These are phyloP conservation scores for Leishmania tropica DNA, from an alignment of 208 protist genomes.

Conservation along the genomic window DNA sequence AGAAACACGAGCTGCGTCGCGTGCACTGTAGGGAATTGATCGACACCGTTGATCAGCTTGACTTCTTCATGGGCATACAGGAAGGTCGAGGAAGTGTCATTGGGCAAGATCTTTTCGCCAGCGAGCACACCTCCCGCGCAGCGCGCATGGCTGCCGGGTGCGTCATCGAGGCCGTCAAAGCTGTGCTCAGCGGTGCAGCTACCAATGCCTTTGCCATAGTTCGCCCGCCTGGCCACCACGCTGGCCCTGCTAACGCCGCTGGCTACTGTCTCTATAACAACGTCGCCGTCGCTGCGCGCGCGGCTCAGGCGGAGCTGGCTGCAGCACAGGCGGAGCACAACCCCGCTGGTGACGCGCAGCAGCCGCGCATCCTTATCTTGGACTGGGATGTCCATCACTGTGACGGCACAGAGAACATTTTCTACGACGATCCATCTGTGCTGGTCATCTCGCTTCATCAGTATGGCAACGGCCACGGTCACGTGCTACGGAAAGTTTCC, in stretches of 20 bases:
- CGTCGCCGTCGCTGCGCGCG: conserved; percentile 87
- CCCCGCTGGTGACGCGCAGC: background rate
- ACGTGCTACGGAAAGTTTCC: conserved; percentile 64
- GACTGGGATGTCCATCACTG: conserved; percentile 97
- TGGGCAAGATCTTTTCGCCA: conserved; percentile 82
- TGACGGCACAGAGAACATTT: conserved; percentile 94
- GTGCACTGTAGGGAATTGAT: conserved; percentile 75
- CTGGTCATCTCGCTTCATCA: conserved; percentile 95
- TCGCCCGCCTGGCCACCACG: conserved; percentile 91
- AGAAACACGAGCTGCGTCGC: conserved; percentile 70
- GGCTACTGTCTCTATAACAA: conserved; percentile 95
- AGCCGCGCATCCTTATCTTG: conserved; percentile 86
- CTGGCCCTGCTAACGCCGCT: conserved; percentile 41
- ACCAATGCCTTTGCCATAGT: conserved; percentile 88
- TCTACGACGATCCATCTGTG: conserved; percentile 90
- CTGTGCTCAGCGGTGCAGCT: conserved; percentile 56
- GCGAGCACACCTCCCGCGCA: conserved; percentile 57
- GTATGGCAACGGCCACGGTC: conserved; percentile 67
- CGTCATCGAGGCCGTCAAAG: conserved; percentile 62
- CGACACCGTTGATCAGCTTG: conserved; percentile 76
- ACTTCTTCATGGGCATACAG: conserved; percentile 51
- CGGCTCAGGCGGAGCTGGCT: conserved; percentile 62
- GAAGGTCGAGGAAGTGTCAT: conserved; percentile 32
- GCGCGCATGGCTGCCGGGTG: conserved; percentile 75
- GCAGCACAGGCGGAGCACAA: background rate